phyloP scores from a whole-genome alignment of 192 early-diverging fungal genomes.

The Mortierella hygrophila region DNA sequence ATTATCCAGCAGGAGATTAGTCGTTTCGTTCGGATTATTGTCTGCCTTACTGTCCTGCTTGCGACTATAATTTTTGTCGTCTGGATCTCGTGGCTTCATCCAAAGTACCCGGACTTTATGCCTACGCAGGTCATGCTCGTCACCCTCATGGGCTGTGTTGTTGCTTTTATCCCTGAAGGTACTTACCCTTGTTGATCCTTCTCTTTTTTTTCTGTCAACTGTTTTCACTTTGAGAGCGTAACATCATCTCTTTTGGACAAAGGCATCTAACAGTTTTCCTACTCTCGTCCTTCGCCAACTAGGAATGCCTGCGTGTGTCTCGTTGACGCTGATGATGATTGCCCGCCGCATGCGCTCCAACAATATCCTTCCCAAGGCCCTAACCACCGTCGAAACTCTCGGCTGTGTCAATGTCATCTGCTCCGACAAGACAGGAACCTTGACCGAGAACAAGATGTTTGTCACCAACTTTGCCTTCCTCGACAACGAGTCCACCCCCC shows the following conservation, averaged over 20 bases:
- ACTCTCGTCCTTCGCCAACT: not conserved
- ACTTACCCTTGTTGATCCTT: not conserved
- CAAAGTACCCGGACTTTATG: slow-evolving; percentile 68
- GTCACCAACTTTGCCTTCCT: slow-evolving; percentile 62
- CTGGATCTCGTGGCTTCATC: slow-evolving; percentile 71
- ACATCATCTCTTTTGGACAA: slow-evolving; percentile 5
- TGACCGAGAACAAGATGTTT: slow-evolving; percentile 85
- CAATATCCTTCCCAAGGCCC: slow-evolving; percentile 82
- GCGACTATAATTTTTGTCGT: slow-evolving; percentile 63
- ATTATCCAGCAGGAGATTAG: slow-evolving; percentile 73
- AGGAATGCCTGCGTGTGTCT: slow-evolving; percentile 83
- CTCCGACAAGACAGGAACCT: slow-evolving; percentile 95
- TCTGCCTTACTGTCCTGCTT: slow-evolving; percentile 61
- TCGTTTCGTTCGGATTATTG: slow-evolving; percentile 79
- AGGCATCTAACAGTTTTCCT: not conserved
- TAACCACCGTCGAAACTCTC: slow-evolving; percentile 91
- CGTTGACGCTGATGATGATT: slow-evolving; percentile 81
- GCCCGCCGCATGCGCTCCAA: slow-evolving; percentile 80
- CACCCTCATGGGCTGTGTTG: slow-evolving; percentile 73
- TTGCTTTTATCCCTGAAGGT: slow-evolving; percentile 84
- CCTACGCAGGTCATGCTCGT: slow-evolving; percentile 54
- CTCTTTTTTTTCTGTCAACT: not conserved
- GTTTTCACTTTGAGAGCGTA: not conserved
- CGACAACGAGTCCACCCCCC: slow-evolving; percentile 53
- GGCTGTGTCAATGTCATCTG: slow-evolving; percentile 75